Evolutionary conservation across 2,329 filamentous ascomycete genomes (phyloP), one percentile per base, ranked within the genome.

Genomic region (Fusarium mexicanum): DNA sequence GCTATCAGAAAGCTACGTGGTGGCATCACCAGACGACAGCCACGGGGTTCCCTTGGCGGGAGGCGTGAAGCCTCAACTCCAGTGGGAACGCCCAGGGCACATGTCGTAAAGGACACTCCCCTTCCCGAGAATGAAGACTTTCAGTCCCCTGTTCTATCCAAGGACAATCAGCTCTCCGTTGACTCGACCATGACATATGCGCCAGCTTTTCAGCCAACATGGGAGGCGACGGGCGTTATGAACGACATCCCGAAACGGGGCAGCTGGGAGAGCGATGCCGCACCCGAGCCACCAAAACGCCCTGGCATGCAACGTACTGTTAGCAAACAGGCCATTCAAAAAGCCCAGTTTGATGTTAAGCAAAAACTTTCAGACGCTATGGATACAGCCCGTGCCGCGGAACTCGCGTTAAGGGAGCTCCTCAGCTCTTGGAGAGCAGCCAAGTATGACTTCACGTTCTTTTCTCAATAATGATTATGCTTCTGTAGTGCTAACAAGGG

Each of bases 1-100:
- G 94, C 94, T 82, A 98, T 98, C 78, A 89, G 90, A 76, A 94
- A 93, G 82, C 86, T 97, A 78, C 91, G 96, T 61, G 94, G 94
- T 50, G 89, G 91, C 70, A 97, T 98, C 82, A 98, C 96, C 33
- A 88, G 96, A 73, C 89, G 96, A 68, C 94, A 98, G 80, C 91
- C 94, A 5, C 90, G 94, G 77, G 90, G 88, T 64, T 91, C 91
- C 4, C 84, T 89, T 20, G 84, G 87, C 29, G 89, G 87, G 67
- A 88, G 90, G 67, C 78, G 82, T 57, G 90, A 92, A 62, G 86
- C 86, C 43, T 91, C 90, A n/a, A 91, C 91, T 22, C 89, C 89
- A 9, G 82, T 83, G 4, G 85, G 84, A 33, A 91, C 85, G 51
- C 88, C 86, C 62, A 86, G 80, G 79, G 84, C 82, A 11, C 71